Conservation (phyloP, 768 basidiomycete genomes). For the Paxillus ammoniavirescens region DNA sequence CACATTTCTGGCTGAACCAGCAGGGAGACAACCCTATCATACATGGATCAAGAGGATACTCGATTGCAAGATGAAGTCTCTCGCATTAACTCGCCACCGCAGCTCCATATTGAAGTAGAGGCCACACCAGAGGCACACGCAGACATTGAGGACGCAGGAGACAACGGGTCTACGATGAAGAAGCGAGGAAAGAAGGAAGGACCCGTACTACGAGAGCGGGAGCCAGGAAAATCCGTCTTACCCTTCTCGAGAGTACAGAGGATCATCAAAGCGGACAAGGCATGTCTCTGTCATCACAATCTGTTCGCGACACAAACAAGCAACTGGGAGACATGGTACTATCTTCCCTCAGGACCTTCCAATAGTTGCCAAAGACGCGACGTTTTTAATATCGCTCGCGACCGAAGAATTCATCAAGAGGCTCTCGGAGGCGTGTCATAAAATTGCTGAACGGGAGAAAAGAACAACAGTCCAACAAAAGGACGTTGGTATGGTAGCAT, state of each 20-base stretch:
- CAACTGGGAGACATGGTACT: conserved; percentile 1
- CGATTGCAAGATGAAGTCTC: conserved; percentile 5
- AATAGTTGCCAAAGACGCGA: conserved; percentile 73
- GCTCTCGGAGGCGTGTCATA: conserved; percentile 68
- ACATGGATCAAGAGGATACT: conserved; percentile 15
- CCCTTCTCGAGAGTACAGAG: conserved; percentile 79
- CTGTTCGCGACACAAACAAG: background rate
- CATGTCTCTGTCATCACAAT: conserved; percentile 22
- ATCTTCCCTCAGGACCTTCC: conserved; percentile 59
- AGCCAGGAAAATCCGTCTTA: conserved; percentile 67
- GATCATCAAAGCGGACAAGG: conserved; percentile 87
- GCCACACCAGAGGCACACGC: background rate
- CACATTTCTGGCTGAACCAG: too few relatives aligned
- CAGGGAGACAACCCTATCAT: background rate
- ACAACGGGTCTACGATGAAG: conserved; percentile 3
- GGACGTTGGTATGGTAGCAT: conserved; percentile 63
- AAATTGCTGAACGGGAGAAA: conserved; percentile 67
- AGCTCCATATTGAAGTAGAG: conserved; percentile 13
- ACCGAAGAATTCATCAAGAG: conserved; percentile 87
- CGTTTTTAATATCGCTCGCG: conserved; percentile 75
- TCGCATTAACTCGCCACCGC: conserved; percentile 1
- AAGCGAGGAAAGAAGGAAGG: conserved; percentile 23
- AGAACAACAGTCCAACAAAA: conserved; percentile 73
- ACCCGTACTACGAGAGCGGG: conserved; percentile 27
- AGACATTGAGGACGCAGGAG: conserved; percentile 8